Evolutionary conservation across 352 stramenopile genomes (phyloP), one percentile per base, ranked within the genome.

Genomic region (Globisporangium abappressorium): DNA sequence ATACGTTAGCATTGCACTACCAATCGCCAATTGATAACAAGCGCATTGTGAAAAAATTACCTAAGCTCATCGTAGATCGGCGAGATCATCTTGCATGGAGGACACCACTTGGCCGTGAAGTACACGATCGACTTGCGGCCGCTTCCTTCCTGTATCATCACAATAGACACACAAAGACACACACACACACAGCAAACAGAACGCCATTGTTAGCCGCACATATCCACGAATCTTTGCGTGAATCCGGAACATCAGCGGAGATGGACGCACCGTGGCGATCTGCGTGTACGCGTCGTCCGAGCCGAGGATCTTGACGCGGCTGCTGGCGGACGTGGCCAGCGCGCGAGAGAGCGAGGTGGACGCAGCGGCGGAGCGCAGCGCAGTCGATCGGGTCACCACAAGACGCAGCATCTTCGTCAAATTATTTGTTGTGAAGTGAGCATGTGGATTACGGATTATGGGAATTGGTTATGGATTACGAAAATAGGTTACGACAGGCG

Each of bases 21-120:
- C n/a, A 56, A 12, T 28, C 7, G 26, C 3, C 51, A 70, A 18
- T 15, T 12, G 24, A 9, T 43, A 60, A 24, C 38, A 38, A 20
- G 12, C 12, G 15, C 8, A 46, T 9, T 18, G 24, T 34, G 12
- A 5, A 8, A 2, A 18, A 34, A 46, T 46, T 24, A 94, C 89
- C 85, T 95, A 20, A 97, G 75, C 46, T 94, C 77, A 64, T 94
- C 84, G 72, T 91, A 96, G 67, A 94, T 90, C 9, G 91, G 91
- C 7, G 82, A 86, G 66, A 97, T 96, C 74, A 95, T 87, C 74
- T 97, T 97, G 85, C 91, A 97, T 11, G 91, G 91, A n/a, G 84
- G 83, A 62, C 91, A 97, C 91, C 91, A 97, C 73, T 86, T 90
- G 28, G 91, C 89, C 51, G 84, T 95, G 67, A 97, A 97, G 76